Evolutionary conservation across 768 basidiomycete species (phyloP), one percentile per base, ranked within the genome.

Genomic region (Exidia glandulosa): DNA sequence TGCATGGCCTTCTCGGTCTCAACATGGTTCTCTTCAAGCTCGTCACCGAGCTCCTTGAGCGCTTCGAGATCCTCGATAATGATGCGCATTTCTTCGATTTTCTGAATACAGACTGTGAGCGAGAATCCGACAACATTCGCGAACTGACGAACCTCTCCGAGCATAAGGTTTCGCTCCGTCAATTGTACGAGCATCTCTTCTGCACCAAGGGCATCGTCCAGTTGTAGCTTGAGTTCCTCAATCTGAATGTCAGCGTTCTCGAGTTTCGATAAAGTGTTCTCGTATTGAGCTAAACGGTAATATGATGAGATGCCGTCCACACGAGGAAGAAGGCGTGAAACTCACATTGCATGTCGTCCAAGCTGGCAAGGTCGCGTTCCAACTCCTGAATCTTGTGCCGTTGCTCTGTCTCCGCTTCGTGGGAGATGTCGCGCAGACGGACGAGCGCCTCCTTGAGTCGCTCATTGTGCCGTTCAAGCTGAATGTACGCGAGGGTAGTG

Each of bases 71-170:
- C 96, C 70, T 98, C 95, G 59, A 98, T 92, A 0, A 90, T 90
- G 59, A 91, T 86, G 13, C 92, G 83, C 89, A 97, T 94, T 72
- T 97, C 94, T 70, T 98, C 96, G 64, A 97, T 93, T 84, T 94
- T 94, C 90, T 94, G 66, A 14, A 19, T 3, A n/a, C 56, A 10
- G 27, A 36, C 32, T 55, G 29, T 33, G n/a, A 61, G n/a, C 14
- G 48, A 29, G 45, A 29, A 27, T 27, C 13, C 3, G 54, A 29
- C 32, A n/a, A 36, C 10, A n/a, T 55, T 2, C 33, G 32, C 25
- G 29, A 27, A 48, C 13, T 23, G 31, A 3, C 23, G 32, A 65
- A 91, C 92, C 79, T 97, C 95, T 62, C 90, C 87, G 52, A 97
- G 81, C 73, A 87, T 81, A 23, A 97, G 79, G 68, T 96, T 98